phyloP scores from a whole-genome alignment of 805 yeast species.

The Zygoascus ofunaensis region DNA sequence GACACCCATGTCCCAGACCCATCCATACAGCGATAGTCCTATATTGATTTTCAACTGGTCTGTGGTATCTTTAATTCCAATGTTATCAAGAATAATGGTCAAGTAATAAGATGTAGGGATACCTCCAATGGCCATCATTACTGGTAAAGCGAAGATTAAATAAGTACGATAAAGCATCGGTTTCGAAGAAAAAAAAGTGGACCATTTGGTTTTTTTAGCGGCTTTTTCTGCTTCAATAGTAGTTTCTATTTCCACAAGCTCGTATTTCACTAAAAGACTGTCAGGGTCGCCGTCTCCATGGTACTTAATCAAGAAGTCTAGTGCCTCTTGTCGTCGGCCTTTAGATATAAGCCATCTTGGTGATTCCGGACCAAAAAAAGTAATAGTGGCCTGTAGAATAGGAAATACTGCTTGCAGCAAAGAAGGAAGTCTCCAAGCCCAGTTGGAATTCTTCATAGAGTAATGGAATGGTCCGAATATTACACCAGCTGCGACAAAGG shows the following conservation, averaged over 20 bases:
- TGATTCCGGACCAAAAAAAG: constrained; percentile 6
- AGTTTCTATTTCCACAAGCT: constrained; percentile 6
- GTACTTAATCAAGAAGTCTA: constrained; percentile 26
- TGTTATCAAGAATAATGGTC: constrained; percentile 40
- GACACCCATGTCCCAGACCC: constrained; percentile 15
- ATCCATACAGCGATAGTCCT: constrained; percentile 3
- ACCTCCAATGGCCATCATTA: constrained; percentile 9
- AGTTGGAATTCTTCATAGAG: constrained; percentile 20
- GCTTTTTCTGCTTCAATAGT: background rate
- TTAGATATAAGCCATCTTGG: constrained; percentile 8
- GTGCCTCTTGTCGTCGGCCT: constrained; percentile 23
- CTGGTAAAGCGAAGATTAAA: constrained; percentile 43
- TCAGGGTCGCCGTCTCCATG: constrained; percentile 14
- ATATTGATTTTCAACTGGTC: constrained; percentile 8
- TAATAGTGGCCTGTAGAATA: constrained; percentile 36
- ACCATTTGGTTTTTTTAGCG: background rate
- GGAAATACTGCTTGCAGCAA: constrained; percentile 58
- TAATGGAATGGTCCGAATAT: constrained; percentile 55
- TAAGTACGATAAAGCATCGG: constrained; percentile 43
- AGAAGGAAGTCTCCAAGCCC: constrained; percentile 63
- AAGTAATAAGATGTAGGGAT: constrained; percentile 33
- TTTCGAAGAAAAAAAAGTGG: constrained; percentile 18
- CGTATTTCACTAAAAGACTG: constrained; percentile 4
- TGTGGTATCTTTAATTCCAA: constrained; percentile 37
- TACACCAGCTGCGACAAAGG: constrained; percentile 41